These are phyloP conservation scores for Phyllosticta capitalensis DNA, from an alignment of 2,329 filamentous ascomycete genomes.

Conservation along the genomic window DNA sequence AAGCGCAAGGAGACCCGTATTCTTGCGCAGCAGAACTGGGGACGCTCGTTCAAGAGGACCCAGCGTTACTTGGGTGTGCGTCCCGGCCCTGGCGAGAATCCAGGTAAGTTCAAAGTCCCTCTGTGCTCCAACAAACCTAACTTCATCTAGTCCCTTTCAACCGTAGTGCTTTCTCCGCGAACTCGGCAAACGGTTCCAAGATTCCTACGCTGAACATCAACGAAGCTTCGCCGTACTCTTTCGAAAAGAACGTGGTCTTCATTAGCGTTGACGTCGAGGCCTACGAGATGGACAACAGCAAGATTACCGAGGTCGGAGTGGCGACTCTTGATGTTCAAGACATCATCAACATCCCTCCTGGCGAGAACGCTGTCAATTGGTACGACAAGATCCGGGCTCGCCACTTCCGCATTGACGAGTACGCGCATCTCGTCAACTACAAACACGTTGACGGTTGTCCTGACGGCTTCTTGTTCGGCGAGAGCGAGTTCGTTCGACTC, in stretches of 20 bases:
- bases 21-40: constrained; percentile 43
- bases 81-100: constrained; percentile 16
- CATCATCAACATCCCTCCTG: constrained; percentile 48
- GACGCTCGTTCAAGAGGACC: constrained; percentile 50
- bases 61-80: constrained; percentile 65
- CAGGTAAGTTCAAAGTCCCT: neutral
- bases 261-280: constrained; percentile 76
- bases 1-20: constrained; percentile 43
- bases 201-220: constrained; percentile 34
- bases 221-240: constrained; percentile 36
- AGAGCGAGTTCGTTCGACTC: constrained; percentile 45
- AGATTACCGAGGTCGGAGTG: constrained; percentile 79
- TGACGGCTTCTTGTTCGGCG: constrained; percentile 63
- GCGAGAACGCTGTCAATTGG: constrained; percentile 57
- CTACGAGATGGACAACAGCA: constrained; percentile 55
- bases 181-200: neutral
- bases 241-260: constrained; percentile 55
- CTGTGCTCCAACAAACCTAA: neutral
- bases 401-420: constrained; percentile 70
- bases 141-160: neutral
- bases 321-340: constrained; percentile 65
- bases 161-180: neutral
- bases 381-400: constrained; percentile 54
- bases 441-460: constrained; percentile 65
- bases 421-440: constrained; percentile 55